These are phyloP conservation scores for Chamaecyparis obtusa DNA, from an alignment of 75 land plant species.

Conservation along the genomic window DNA sequence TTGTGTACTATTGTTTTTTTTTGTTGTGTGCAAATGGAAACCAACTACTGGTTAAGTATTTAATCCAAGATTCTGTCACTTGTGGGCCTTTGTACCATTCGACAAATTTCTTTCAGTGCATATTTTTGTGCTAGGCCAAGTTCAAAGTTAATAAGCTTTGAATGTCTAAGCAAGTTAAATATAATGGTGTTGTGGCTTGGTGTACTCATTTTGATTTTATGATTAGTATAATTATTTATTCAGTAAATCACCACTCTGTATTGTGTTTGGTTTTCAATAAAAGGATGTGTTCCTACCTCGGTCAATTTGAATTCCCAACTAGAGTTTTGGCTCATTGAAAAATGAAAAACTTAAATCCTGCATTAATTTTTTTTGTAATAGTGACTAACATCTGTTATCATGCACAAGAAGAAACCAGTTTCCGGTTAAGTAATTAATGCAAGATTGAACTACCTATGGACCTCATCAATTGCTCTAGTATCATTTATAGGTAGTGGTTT, in stretches of 20 bases:
- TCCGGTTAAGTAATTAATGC: neutral
- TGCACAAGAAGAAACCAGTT: neutral
- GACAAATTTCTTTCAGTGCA: too few species aligned
- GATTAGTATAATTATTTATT: neutral
- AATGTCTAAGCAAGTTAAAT: neutral
- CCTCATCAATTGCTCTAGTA: neutral
- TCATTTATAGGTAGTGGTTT: neutral
- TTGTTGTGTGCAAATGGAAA: neutral
- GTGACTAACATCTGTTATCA: neutral
- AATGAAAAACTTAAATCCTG: neutral
- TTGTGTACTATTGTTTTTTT: neutral
- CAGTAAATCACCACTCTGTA: neutral
- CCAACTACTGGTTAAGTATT: neutral
- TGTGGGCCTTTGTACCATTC: too few species aligned
- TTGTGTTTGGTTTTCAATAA: neutral
- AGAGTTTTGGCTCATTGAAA: neutral
- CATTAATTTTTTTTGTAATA: neutral
- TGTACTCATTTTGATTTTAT: neutral
- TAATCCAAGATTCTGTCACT: neutral
- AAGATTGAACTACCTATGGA: neutral
- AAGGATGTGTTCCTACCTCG: neutral
- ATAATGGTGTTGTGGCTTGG: neutral
- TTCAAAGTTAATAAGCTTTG: neutral
- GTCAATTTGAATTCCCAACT: neutral
- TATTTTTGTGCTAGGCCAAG: too few species aligned